These are phyloP conservation scores for Macrophomina pseudophaseolina DNA, from an alignment of 2,329 filamentous ascomycete genomes.

Conservation along the genomic window DNA sequence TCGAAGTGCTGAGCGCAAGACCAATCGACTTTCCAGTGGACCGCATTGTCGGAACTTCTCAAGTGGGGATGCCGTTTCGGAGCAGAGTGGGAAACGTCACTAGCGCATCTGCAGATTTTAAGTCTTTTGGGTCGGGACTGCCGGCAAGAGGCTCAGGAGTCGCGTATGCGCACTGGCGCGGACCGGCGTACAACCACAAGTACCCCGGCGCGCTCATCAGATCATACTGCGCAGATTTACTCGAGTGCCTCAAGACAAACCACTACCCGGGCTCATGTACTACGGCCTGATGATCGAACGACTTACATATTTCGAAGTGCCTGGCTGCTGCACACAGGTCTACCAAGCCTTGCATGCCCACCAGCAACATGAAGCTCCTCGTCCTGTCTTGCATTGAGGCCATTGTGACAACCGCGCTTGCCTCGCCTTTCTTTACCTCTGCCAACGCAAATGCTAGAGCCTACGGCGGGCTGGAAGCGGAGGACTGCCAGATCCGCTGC, in stretches of 20 bases:
- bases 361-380: not conserved
- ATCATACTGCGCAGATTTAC: too few species aligned
- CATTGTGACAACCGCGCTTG: not conserved
- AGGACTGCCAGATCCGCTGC: not conserved
- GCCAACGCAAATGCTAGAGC: not conserved
- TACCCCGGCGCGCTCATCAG: too few species aligned
- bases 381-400: not conserved
- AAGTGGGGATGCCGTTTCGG: not conserved
- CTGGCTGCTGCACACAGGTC: too few species aligned
- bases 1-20: not conserved
- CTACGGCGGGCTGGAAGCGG: not conserved
- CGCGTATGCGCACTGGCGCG: too few species aligned
- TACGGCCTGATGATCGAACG: too few species aligned
- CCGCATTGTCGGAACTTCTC: not conserved
- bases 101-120: not conserved
- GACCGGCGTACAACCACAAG: too few species aligned
- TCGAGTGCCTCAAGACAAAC: too few species aligned
- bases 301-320: too few species aligned
- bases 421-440: not conserved
- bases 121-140: not conserved
- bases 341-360: not conserved
- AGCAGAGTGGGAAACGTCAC: not conserved
- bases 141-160: too few species aligned
- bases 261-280: too few species aligned
- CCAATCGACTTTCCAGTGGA: not conserved